A percentile compares a stretch with the other conserved stretches of the same genome.
These are phyloP conservation scores for Acanthamoeba healyi DNA, from an alignment of 208 protist species.

Conservation along the genomic window DNA sequence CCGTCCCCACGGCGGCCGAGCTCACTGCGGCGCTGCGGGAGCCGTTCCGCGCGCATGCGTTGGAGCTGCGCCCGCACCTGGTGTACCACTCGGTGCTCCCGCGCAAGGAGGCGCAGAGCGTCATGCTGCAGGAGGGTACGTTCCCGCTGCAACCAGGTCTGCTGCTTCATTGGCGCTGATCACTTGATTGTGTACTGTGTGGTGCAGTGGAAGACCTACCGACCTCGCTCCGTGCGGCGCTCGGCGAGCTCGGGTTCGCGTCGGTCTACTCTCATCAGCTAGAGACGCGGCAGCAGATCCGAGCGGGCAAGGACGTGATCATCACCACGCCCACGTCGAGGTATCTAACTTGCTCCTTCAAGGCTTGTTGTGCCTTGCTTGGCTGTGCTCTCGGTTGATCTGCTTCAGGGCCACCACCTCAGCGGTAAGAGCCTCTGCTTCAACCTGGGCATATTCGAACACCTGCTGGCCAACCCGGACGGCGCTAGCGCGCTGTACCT, in stretches of 20 bases:
- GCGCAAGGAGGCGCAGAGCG: neutral
- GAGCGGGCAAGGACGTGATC: neutral
- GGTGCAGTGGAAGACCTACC: neutral
- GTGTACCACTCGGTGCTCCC: neutral
- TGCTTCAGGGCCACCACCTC: no score
- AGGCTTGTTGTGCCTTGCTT: no score
- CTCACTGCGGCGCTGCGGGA: neutral
- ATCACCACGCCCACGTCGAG: constrained; percentile 54
- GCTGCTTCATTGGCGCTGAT: neutral
- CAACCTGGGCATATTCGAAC: constrained; percentile 40
- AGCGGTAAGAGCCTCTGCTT: constrained; percentile 35
- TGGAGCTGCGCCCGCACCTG: neutral
- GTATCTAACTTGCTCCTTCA: no score
- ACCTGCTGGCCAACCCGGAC: neutral
- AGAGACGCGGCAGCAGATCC: neutral
- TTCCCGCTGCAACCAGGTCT: neutral
- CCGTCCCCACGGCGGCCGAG: neutral
- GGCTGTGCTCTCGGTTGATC: no score
- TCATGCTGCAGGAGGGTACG: neutral
- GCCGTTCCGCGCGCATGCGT: neutral
- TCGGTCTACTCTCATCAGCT: neutral
- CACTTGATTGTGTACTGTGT: neutral
- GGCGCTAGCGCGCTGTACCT: neutral
- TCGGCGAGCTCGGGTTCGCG: neutral
- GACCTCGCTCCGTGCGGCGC: neutral